phyloP scores from a whole-genome alignment of 2,329 filamentous ascomycete genomes.

The Ascomycota sp. region DNA sequence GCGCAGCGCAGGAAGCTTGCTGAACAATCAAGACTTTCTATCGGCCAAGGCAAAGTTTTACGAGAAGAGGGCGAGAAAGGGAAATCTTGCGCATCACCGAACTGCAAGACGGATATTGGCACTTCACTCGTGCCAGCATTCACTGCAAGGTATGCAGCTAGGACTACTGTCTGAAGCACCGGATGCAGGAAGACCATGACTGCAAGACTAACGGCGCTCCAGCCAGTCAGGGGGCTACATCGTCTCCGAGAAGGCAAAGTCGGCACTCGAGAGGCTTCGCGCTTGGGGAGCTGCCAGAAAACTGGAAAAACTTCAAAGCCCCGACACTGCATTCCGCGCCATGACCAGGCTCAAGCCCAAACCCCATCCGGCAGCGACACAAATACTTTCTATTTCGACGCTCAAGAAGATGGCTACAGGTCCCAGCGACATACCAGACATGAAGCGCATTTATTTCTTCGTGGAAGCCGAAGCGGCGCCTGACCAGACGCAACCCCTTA shows the following conservation, averaged over 20 bases:
- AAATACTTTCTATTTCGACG: slow-evolving; percentile 48
- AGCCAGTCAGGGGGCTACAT: slow-evolving; percentile 25
- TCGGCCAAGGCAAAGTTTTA: slow-evolving; percentile 32
- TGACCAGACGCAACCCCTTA: slow-evolving; percentile 63
- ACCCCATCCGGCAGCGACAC: slow-evolving; percentile 40
- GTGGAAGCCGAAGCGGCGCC: slow-evolving; percentile 83
- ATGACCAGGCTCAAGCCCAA: slow-evolving; percentile 36
- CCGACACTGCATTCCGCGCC: too few relatives aligned
- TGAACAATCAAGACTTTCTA: slow-evolving; percentile 29
- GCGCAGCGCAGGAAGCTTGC: slow-evolving; percentile 34
- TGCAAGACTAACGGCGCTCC: slow-evolving; percentile 50
- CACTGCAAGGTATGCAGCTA: slow-evolving; percentile 54
- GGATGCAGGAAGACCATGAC: slow-evolving; percentile 62
- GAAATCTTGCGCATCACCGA: slow-evolving; percentile 45
- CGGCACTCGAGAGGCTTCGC: slow-evolving; percentile 57
- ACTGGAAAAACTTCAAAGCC: slow-evolving; percentile 22
- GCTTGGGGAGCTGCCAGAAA: slow-evolving; percentile 63
- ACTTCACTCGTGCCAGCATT: slow-evolving; percentile 44
- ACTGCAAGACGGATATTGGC: slow-evolving; percentile 52
- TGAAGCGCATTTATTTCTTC: slow-evolving; percentile 78
- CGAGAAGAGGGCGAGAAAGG: slow-evolving; percentile 30
- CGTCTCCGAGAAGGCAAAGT: slow-evolving; percentile 42
- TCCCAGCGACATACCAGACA: slow-evolving; percentile 56
- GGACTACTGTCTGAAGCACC: slow-evolving; percentile 60
- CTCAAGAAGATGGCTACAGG: slow-evolving; percentile 83